Conservation (phyloP, 306 rosid species). For the Acmispon strigosus region DNA sequence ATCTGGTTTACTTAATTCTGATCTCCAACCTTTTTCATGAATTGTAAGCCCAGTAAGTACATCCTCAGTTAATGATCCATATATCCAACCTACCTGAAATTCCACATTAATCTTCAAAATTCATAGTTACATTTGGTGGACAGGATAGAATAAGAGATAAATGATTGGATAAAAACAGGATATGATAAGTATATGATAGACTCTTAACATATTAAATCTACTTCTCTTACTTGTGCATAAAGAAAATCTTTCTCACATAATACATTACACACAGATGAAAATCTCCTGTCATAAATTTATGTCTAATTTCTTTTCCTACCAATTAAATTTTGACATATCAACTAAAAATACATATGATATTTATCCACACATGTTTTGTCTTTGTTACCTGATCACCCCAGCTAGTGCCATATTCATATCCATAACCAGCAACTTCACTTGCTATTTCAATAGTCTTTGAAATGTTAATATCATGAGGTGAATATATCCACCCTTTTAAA, state of each 20-base stretch:
- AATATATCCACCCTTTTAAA: constrained; percentile 26
- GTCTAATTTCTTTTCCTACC: too few species aligned
- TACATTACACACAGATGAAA: too few species aligned
- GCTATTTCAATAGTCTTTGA: constrained; percentile 24
- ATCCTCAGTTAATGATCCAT: constrained; percentile 58
- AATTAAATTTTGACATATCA: neutral
- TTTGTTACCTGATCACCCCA: constrained; percentile 59
- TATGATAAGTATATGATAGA: too few species aligned
- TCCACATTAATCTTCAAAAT: neutral
- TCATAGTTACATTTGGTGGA: too few species aligned
- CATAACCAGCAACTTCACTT: constrained; percentile 32
- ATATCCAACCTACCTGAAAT: constrained; percentile 30
- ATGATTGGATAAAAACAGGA: too few species aligned
- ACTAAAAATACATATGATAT: neutral
- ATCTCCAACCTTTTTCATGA: constrained; percentile 68
- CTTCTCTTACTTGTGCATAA: too few species aligned
- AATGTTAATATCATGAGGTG: neutral
- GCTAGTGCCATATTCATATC: constrained; percentile 42
- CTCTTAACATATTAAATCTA: too few species aligned
- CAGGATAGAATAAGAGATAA: too few species aligned
- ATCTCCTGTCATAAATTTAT: too few species aligned
- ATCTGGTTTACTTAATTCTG: constrained; percentile 19
- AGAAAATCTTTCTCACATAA: too few species aligned
- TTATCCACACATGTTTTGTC: too few species aligned
- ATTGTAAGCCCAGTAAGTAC: constrained; percentile 41